Base-by-base conservation (phyloP, 768 basidiomycete species). In the Termitomyces titanicus region DNA sequence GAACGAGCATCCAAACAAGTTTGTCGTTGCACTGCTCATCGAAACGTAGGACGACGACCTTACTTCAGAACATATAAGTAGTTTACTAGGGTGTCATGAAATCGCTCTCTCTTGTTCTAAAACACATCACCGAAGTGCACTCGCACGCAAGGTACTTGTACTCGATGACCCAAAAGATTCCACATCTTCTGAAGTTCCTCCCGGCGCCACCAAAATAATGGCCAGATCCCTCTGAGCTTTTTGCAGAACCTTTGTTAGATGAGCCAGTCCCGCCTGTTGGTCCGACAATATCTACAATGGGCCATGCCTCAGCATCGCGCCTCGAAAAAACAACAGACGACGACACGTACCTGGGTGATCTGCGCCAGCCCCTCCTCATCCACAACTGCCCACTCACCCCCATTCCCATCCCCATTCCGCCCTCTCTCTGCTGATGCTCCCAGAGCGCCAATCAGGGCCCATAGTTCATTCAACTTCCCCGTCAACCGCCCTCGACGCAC, bases 361-460 rank as follows among this genome's bases (percentile, higher is more conserved):
- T 89, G 84, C 45, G 82, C 76, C 53, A 94, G 70, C 1, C 92
- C 92, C 1, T 92, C 89, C 63, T 91, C 89, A 66, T 94, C 92
- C 3, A 89, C 88, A n/a, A 93, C 89, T 0, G 84, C 80, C 90
- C 90, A 92, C 62, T 85, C 88, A 9, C 79, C 76, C 2, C 56
- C 68, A 1, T 75, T 77, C 15, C 76, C 78, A 12, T 64, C 63
- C 31, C 68, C 71, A 20, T 64, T 69, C 57, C 78, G 76, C 45
- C 75, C 78, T 39, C 76, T 69, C 63, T 86, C 84, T 61, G 78
- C 72, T 24, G 82, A 78, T 8, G 87, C 84, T 42, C 80, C 80
- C 17, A n/a, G n/a, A n/a, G n/a, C n/a, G n/a, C n/a, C n/a, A n/a
- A n/a, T n/a, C n/a, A n/a, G n/a, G n/a, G 89, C 90, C 92, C 92